These are phyloP conservation scores for Stagonosporopsis cucurbitacearum DNA, from an alignment of 2,329 filamentous ascomycete genomes.

Conservation along the genomic window DNA sequence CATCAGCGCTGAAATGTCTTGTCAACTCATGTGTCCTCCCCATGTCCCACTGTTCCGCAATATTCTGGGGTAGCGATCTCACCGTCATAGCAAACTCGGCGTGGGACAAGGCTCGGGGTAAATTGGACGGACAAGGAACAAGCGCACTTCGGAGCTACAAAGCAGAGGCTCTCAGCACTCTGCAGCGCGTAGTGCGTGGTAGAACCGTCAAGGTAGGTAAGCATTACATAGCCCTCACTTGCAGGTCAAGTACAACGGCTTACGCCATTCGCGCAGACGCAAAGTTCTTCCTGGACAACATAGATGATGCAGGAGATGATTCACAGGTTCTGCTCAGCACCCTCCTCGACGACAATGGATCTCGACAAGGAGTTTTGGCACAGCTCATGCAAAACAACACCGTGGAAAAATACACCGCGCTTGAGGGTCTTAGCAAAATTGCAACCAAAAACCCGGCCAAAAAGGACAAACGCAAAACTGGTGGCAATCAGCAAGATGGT, in stretches of 20 bases:
- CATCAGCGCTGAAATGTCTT: conserved; percentile 38
- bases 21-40: conserved; percentile 48
- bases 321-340: conserved; percentile 41
- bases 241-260: conserved; percentile 2
- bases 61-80: conserved; percentile 52
- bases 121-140: conserved; percentile 45
- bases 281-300: conserved; percentile 33
- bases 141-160: conserved; percentile 41
- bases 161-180: conserved; percentile 42
- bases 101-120: conserved; percentile 48
- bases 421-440: conserved; percentile 34
- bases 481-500: conserved; percentile 7
- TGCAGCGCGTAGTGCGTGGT: conserved; percentile 45
- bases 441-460: conserved; percentile 18
- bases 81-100: conserved; percentile 51
- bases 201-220: conserved; percentile 50
- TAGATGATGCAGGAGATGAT: conserved; percentile 21
- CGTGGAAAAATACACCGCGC: conserved; percentile 33
- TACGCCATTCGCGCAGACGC: conserved; percentile 22
- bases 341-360: conserved; percentile 40
- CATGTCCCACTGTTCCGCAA: conserved; percentile 51
- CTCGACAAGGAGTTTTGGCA: conserved; percentile 41
- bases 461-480: conserved; percentile 16
- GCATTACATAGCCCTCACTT: conserved; percentile 19
- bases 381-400: conserved; percentile 36